These are phyloP conservation scores for Erodium trifolium DNA, from an alignment of 441 rosid species.

Conservation along the genomic window DNA sequence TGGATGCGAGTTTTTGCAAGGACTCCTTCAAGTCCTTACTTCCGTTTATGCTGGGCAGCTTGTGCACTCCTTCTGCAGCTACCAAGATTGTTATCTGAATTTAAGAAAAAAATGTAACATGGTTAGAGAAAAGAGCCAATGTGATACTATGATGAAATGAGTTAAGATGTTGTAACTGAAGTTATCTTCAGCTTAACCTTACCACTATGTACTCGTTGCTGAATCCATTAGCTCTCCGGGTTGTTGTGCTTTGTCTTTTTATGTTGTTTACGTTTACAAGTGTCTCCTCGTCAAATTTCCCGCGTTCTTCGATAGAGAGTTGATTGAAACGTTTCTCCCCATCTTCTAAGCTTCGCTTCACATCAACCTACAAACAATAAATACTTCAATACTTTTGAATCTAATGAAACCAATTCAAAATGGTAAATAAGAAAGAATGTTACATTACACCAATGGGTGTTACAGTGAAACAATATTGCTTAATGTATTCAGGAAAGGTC, in stretches of 20 bases:
- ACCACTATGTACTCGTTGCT: conserved; percentile 90
- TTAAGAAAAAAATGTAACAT: neutral
- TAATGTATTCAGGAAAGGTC: no score
- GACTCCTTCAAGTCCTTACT: conserved; percentile 69
- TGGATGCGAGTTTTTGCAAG: conserved; percentile 66
- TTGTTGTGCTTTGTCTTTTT: conserved; percentile 49
- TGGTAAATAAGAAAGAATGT: neutral
- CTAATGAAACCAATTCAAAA: neutral
- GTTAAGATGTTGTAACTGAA: no score
- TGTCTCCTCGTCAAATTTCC: conserved; percentile 76
- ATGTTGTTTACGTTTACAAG: conserved; percentile 79
- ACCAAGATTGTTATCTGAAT: conserved; percentile 71
- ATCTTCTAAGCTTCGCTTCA: conserved; percentile 60
- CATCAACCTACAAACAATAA: conserved; percentile 46
- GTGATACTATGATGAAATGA: no score
- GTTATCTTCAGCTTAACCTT: conserved; percentile 14
- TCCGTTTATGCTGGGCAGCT: conserved; percentile 62
- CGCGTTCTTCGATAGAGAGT: conserved; percentile 90
- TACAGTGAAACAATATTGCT: no score
- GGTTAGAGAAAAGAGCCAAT: no score
- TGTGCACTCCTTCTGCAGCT: conserved; percentile 84
- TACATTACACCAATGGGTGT: no score
- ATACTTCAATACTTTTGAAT: neutral
- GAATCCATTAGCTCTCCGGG: conserved; percentile 51
- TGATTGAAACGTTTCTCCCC: conserved; percentile 88